A percentile compares a stretch with the other conserved stretches of the same genome.
phyloP scores from a whole-genome alignment of 495 filamentous ascomycete genomes.

The Aspergillus avenaceus region DNA sequence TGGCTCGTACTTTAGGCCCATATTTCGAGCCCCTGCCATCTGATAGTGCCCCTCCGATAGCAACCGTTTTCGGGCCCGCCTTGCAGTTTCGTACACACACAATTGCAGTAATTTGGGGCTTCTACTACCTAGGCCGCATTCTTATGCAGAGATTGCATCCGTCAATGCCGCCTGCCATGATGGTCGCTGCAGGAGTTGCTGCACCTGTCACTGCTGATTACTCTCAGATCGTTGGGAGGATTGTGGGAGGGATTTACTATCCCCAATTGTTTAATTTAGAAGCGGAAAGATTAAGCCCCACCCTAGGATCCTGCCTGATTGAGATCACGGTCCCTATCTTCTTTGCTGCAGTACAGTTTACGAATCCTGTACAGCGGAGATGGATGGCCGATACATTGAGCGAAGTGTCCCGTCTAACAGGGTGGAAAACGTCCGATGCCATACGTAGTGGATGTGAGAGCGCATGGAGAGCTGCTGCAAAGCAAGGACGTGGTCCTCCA shows the following conservation, averaged over 20 bases:
- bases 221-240: slow-evolving; percentile 74
- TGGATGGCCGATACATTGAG: slow-evolving; percentile 72
- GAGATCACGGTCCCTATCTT: slow-evolving; percentile 79
- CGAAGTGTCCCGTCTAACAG: slow-evolving; percentile 74
- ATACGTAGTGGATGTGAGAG: slow-evolving; percentile 82
- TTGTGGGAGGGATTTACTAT: slow-evolving; percentile 68
- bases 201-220: slow-evolving; percentile 63
- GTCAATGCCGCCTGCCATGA: slow-evolving; percentile 85
- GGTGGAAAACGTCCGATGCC: slow-evolving; percentile 76
- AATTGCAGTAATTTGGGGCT: slow-evolving; percentile 79
- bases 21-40: slow-evolving; percentile 75
- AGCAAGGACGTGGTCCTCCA: slow-evolving; percentile 68
- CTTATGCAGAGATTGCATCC: slow-evolving; percentile 75
- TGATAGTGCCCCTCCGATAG: slow-evolving; percentile 59
- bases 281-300: slow-evolving; percentile 62
- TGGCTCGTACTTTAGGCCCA: slow-evolving; percentile 62
- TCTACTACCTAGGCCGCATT: slow-evolving; percentile 79
- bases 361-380: slow-evolving; percentile 61
- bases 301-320: slow-evolving; percentile 74
- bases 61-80: slow-evolving; percentile 78
- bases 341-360: slow-evolving; percentile 81
- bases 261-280: slow-evolving; percentile 58
- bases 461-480: slow-evolving; percentile 69
- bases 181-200: slow-evolving; percentile 72
- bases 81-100: slow-evolving; percentile 79